Evolutionary conservation across 177 flowering plant species (phyloP).

Genomic region (Vitis hybrid): DNA sequence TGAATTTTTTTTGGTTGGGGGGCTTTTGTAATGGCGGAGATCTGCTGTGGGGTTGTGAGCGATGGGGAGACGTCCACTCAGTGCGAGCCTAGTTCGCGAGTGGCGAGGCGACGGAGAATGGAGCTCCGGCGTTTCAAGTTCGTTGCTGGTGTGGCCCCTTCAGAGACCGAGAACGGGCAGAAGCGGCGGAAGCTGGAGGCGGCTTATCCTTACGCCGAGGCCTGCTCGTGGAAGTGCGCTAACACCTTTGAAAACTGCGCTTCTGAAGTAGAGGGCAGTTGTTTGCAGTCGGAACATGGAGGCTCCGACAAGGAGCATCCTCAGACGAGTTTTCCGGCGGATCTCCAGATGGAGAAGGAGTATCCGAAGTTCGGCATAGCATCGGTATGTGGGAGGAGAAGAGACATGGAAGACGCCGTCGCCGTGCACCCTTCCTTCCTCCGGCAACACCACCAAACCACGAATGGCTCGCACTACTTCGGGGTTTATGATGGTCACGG

Average conservation of each 20-base stretch:
- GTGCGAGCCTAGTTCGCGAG: conserved; percentile 42
- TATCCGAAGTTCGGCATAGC: conserved; percentile 59
- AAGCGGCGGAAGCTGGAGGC: conserved; percentile 34
- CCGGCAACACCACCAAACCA: conserved; percentile 6
- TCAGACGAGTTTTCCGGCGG: neutral
- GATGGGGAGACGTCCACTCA: conserved; percentile 31
- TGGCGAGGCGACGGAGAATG: conserved; percentile 66
- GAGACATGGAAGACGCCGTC: conserved; percentile 88
- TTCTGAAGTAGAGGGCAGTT: neutral
- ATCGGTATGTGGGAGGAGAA: conserved; percentile 75
- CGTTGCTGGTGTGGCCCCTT: conserved; percentile 21
- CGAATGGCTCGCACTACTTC: conserved; percentile 47
- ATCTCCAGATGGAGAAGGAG: neutral
- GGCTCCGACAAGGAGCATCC: neutral
- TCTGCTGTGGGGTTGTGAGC: conserved; percentile 52
- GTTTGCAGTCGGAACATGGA: conserved; percentile 3
- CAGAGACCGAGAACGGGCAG: conserved; percentile 12
- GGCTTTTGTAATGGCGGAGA: conserved; percentile 54
- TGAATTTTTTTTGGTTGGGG: no score
- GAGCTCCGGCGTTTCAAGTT: conserved; percentile 58
- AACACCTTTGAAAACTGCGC: conserved; percentile 29
- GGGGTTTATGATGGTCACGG: conserved; percentile 96
- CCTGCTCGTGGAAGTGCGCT: conserved; percentile 22
- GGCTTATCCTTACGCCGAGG: neutral
- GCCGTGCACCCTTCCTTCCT: conserved; percentile 47